phyloP scores from a whole-genome alignment of 805 yeast genomes.

The Teunomyces stri region DNA sequence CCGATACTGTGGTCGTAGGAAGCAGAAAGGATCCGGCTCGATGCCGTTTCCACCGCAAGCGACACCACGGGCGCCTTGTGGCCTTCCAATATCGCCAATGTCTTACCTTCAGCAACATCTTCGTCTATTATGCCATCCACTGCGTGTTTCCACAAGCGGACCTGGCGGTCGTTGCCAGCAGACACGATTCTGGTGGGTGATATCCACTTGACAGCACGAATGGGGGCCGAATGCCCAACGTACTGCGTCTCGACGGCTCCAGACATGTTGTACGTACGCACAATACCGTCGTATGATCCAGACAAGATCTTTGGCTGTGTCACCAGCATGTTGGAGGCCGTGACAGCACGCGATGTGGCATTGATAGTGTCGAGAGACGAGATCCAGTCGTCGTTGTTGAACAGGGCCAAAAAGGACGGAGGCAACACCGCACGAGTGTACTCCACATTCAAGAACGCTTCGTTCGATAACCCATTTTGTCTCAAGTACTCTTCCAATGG shows the following conservation, averaged over 20 bases:
- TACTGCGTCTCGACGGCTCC: constrained; percentile 80
- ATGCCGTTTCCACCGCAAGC: constrained; percentile 53
- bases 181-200: constrained; percentile 73
- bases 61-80: constrained; percentile 86
- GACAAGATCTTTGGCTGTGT: constrained; percentile 61
- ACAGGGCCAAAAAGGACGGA: constrained; percentile 87
- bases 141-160: constrained; percentile 81
- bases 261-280: constrained; percentile 79
- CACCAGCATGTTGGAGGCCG: constrained; percentile 21
- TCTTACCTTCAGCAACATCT: constrained; percentile 61
- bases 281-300: constrained; percentile 94
- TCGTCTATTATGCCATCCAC: constrained; percentile 43
- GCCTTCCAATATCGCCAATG: constrained; percentile 83
- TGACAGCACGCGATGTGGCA: constrained; percentile 24
- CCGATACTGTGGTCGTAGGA: constrained; percentile 79
- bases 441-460: constrained; percentile 75
- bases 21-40: constrained; percentile 74
- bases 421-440: constrained; percentile 92
- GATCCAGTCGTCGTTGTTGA: constrained; percentile 93
- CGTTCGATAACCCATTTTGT: constrained; percentile 75
- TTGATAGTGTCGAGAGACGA: constrained; percentile 64
- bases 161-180: constrained; percentile 84
- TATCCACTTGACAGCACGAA: constrained; percentile 79
- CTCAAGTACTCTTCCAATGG: constrained; percentile 78
- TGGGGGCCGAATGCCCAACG: constrained; percentile 85